Evolutionary conservation across 73 alveolate species (phyloP).

Genomic region (Paramecium caudatum): DNA sequence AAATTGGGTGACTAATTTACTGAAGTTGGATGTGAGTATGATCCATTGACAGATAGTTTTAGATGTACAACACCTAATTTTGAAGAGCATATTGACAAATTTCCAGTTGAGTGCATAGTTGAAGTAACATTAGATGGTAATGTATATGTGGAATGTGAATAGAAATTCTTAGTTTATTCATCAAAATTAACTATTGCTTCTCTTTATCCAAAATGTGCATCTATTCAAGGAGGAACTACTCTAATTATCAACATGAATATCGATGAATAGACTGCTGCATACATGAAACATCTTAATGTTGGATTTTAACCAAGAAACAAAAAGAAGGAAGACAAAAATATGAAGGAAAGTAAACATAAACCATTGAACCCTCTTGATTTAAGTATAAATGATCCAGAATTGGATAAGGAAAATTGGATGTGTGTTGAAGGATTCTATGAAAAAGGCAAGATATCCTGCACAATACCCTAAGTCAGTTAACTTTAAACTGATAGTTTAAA

Average conservation of each 20-base stretch:
- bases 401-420: slow-evolving; percentile 93
- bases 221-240: slow-evolving; percentile 96
- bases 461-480: slow-evolving; percentile 90
- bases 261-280: slow-evolving; percentile 90
- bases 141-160: slow-evolving; percentile 96
- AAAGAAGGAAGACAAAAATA: slow-evolving; percentile 63
- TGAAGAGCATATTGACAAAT: slow-evolving; percentile 92
- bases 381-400: slow-evolving; percentile 87
- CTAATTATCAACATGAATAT: slow-evolving; percentile 89
- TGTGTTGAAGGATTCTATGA: slow-evolving; percentile 94
- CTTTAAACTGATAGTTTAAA: slow-evolving; percentile 87
- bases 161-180: slow-evolving; percentile 94
- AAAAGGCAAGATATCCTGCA: slow-evolving; percentile 93
- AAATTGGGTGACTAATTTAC: slow-evolving; percentile 91
- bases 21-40: slow-evolving; percentile 95
- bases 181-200: slow-evolving; percentile 90
- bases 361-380: slow-evolving; percentile 86
- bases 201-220: slow-evolving; percentile 98
- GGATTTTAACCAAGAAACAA: slow-evolving; percentile 96
- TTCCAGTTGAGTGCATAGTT: slow-evolving; percentile 94
- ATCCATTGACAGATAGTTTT: slow-evolving; percentile 87
- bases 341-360: slow-evolving; percentile 28
- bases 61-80: slow-evolving; percentile 97
- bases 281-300: slow-evolving; percentile 90
- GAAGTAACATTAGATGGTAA: slow-evolving; percentile 99